Percentiles rank a stretch among this genome's conserved stretches.
These are phyloP conservation scores for Tetrapisispora arboricola DNA, from an alignment of 805 yeast genomes.

Conservation along the genomic window DNA sequence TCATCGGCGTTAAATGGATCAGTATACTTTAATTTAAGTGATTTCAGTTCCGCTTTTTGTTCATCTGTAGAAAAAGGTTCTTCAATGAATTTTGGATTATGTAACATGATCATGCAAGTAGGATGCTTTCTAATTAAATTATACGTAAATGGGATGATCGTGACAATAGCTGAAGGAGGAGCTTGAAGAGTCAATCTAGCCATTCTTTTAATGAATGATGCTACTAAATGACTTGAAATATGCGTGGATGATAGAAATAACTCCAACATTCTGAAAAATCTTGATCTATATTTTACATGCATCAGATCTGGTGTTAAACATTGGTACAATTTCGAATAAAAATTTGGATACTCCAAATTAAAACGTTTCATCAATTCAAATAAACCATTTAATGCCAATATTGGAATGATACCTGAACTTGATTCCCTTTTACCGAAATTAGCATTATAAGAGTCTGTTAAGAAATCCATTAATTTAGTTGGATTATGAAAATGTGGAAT, in stretches of 20 bases:
- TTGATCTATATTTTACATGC: slow-evolving; percentile 69
- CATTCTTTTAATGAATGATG: slow-evolving; percentile 78
- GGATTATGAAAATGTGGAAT: slow-evolving; percentile 77
- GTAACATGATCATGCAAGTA: slow-evolving; percentile 83
- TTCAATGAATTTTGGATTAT: slow-evolving; percentile 31
- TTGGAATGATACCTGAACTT: slow-evolving; percentile 44
- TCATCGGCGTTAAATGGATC: slow-evolving; percentile 66
- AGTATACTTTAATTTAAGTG: slow-evolving; percentile 22
- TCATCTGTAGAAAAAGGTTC: slow-evolving; percentile 20
- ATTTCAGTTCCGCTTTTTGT: slow-evolving; percentile 19
- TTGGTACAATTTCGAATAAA: slow-evolving; percentile 71
- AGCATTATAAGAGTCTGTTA: slow-evolving; percentile 71
- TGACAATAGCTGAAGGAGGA: slow-evolving; percentile 82
- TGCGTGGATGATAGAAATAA: slow-evolving; percentile 80
- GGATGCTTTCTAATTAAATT: slow-evolving; percentile 87
- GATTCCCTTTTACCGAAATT: slow-evolving; percentile 5
- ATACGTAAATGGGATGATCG: slow-evolving; percentile 82
- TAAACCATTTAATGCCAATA: slow-evolving; percentile 77
- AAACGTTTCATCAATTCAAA: slow-evolving; percentile 73
- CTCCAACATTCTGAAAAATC: slow-evolving; percentile 82
- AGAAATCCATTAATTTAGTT: slow-evolving; percentile 80
- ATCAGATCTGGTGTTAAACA: slow-evolving; percentile 66
- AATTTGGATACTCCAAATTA: slow-evolving; percentile 87
- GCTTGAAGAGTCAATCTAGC: slow-evolving; percentile 66
- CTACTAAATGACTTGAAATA: slow-evolving; percentile 70